Base-by-base conservation (phyloP, 176 grass and related monocot genomes). In the Triticum aestivum region DNA sequence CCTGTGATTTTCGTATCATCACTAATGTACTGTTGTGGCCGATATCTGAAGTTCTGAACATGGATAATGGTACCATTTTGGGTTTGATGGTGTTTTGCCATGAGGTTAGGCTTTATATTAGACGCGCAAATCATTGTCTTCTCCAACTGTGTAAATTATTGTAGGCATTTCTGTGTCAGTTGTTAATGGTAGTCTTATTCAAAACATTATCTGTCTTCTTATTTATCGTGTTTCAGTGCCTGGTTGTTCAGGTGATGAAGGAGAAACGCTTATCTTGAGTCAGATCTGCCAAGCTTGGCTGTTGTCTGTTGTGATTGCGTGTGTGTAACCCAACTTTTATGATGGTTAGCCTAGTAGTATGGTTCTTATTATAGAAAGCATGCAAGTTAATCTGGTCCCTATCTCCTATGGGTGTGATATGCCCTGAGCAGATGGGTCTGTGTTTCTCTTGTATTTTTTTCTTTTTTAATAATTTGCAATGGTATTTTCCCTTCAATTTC, bases 131-230 rank as follows among this genome's bases (percentile, higher is more conserved):
- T 54, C 47, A 77, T 63, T 58, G 70, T 35, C 27, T 51, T 77
- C 37, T 81, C 75, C 45, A 75, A 20, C 61, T 64, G 5, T 84
- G 89, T 91, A 85, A 81, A 81, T 85, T n/a, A 39, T 7, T 77
- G 69, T 85, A 91, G 89, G 38, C 75, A 38, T 85, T 70, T 85
- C 27, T 75, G 30, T 84, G 70, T 85, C 62, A 77, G 77, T 61
- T 70, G 51, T 18, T 70, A 77, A 70, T 77, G 76, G 12, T 21
- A 70, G 69, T 84, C 77, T 71, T 85, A 26, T 88, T 82, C 26
- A 33, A 67, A 23, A 38, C 52, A 39, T 75, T 76, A 61, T 41
- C 37, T 34, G 69, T 84, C 37, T 76, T 65, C 14, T 18, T 74
- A 51, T n/a, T 87, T 80, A 21, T 49, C 47, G 11, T 52, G 12